Evolutionary conservation across 1,139 yeast genomes (phyloP), one percentile per base, ranked within the genome.

Genomic region (Pichia norvegensis): DNA sequence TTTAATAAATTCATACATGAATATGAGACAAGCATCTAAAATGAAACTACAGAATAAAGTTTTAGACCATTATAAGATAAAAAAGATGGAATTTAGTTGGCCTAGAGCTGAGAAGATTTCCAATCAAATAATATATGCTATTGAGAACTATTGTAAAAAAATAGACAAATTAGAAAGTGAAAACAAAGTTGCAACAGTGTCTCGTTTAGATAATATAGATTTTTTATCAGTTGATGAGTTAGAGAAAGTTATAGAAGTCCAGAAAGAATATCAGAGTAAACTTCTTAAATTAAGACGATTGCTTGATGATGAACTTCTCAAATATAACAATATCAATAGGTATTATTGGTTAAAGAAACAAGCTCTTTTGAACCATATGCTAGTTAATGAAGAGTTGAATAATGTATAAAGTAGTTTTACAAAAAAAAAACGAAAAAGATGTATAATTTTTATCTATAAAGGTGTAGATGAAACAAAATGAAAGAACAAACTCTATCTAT

Each of bases 341-440:
- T 64, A 65, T 41, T 62, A 72, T 38, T 79, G 85, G 82, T 53
- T 71, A 5, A 69, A 71, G 23, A 83, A 79, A 53, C 90, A 85
- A 58, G 54, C 69, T 29, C 59, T 82, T 22, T 56, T 84, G 20
- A 46, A 46, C 16, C 46, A 47, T n/a, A 20, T 45, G 25, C 19
- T 47, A 20, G 31, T 46, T 8, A 33, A 47, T n/a, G 47, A 44
- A 33, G 52, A 48, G 21, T 38, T 40, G 5, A 22, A 33, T 2
- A 44, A 60, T 56, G 36, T 16, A 9, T 19, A 35, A 35, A 10
- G 9, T 16, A 31, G 9, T 2, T 8, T 31, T 16, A 10, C 19
- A 17, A 16, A 7, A 7, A 7, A 16, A 25, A 11, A 8, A 8
- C 10, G 11, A 25, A 25, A 7, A 25, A 25, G 7, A 11, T 25